Evolutionary conservation across 768 basidiomycete genomes (phyloP).

Genomic region (Rhizopogon vinicolor): DNA sequence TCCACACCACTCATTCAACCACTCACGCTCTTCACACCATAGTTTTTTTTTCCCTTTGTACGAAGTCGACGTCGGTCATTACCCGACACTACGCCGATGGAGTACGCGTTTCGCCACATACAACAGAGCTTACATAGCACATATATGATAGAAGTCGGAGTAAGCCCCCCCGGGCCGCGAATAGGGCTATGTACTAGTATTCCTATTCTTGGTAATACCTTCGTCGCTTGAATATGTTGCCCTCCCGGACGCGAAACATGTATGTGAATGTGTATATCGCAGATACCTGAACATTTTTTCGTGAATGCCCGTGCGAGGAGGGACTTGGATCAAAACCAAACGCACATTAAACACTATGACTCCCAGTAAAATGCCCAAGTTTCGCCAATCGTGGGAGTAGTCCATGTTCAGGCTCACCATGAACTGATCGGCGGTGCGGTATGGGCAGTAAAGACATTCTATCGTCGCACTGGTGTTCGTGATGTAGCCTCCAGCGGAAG

Average conservation of each 20-base stretch:
- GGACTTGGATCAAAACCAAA: conserved; percentile 1
- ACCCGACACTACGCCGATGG: no score
- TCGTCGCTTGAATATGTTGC: background rate
- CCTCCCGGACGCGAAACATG: background rate
- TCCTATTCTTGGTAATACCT: background rate
- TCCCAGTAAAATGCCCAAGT: conserved; percentile 48
- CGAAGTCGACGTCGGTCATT: no score
- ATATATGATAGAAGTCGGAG: no score
- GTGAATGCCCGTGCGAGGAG: background rate
- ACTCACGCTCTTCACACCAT: no score
- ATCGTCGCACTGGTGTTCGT: conserved; percentile 44
- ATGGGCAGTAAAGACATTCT: conserved; percentile 53
- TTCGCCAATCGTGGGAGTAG: conserved; percentile 50
- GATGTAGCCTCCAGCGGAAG: conserved; percentile 50
- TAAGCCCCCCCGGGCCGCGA: no score
- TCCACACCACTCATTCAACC: no score
- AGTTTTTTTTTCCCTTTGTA: no score
- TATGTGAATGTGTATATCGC: background rate
- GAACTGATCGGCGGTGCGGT: conserved; percentile 44
- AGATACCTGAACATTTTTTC: background rate
- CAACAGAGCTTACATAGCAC: no score
- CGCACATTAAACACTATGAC: conserved; percentile 48
- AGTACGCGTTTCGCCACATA: no score
- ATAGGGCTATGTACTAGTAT: no score
- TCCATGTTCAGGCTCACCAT: conserved; percentile 48